These are phyloP conservation scores for Saccharomycopsis babjevae DNA, from an alignment of 805 yeast genomes.

Conservation along the genomic window DNA sequence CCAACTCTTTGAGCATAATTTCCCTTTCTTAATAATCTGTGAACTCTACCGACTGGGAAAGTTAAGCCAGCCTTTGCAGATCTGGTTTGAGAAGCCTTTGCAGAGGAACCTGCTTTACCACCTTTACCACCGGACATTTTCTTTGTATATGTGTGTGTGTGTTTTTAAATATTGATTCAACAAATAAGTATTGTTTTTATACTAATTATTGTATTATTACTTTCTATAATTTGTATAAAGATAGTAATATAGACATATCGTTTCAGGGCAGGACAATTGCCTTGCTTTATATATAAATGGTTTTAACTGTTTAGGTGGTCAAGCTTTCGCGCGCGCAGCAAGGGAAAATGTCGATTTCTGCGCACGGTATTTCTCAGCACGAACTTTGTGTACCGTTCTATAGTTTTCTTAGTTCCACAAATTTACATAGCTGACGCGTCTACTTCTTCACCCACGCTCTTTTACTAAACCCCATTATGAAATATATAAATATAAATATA, in stretches of 20 bases:
- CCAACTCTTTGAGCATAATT: constrained; percentile 98
- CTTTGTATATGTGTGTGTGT: not conserved
- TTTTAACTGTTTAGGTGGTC: not conserved
- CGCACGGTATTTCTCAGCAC: not conserved
- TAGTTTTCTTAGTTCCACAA: not conserved
- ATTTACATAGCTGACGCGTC: not conserved
- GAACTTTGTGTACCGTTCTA: not conserved
- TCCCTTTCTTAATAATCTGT: constrained; percentile 92
- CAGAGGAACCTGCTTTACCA: constrained; percentile 88
- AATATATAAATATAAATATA: not conserved
- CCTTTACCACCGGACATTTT: constrained; percentile 62
- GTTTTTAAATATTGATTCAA: not conserved
- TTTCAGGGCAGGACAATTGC: not conserved
- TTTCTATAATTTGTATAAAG: too few species aligned
- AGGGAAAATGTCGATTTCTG: not conserved
- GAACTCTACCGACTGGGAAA: constrained; percentile 99
- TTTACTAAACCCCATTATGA: not conserved
- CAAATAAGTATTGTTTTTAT: too few species aligned
- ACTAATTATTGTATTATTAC: too few species aligned
- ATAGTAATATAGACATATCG: too few species aligned
- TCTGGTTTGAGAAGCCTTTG: constrained; percentile 91
- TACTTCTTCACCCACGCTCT: not conserved
- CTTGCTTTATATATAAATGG: not conserved
- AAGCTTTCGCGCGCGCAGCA: too few species aligned
- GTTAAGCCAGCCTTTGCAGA: constrained; percentile 97